Evolutionary conservation across 2,329 filamentous ascomycete species (phyloP).

Genomic region (Colletotrichum sublineola): DNA sequence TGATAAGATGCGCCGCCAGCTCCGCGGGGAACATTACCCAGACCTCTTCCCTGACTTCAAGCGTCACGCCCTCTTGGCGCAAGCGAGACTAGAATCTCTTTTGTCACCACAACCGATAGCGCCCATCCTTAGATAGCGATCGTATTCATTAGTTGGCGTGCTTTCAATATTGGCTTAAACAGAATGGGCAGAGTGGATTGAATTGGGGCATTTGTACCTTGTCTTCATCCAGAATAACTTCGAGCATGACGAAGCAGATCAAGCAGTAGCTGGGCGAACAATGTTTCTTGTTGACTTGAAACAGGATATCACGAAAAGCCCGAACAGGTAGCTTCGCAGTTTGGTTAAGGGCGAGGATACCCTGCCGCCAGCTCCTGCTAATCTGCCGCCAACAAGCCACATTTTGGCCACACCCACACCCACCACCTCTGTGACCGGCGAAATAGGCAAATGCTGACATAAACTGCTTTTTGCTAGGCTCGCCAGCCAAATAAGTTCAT

Average conservation of each 20-base stretch:
- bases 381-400: too few species aligned
- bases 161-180: background rate
- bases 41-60: background rate
- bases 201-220: background rate
- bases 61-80: background rate
- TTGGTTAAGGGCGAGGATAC: too few species aligned
- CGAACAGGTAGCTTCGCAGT: background rate
- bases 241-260: too few species aligned
- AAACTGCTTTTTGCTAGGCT: too few species aligned
- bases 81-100: background rate
- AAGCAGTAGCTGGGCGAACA: background rate
- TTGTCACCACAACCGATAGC: background rate
- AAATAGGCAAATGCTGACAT: too few species aligned
- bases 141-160: background rate
- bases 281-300: background rate
- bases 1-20: background rate
- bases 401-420: too few species aligned
- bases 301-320: background rate
- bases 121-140: background rate
- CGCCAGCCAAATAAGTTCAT: too few species aligned
- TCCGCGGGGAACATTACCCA: background rate
- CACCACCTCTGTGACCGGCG: too few species aligned
- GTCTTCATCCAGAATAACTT: background rate
- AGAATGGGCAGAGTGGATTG: background rate
- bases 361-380: too few species aligned